Base-by-base conservation (phyloP, 768 basidiomycete genomes). In the Myochromella boudieri region DNA sequence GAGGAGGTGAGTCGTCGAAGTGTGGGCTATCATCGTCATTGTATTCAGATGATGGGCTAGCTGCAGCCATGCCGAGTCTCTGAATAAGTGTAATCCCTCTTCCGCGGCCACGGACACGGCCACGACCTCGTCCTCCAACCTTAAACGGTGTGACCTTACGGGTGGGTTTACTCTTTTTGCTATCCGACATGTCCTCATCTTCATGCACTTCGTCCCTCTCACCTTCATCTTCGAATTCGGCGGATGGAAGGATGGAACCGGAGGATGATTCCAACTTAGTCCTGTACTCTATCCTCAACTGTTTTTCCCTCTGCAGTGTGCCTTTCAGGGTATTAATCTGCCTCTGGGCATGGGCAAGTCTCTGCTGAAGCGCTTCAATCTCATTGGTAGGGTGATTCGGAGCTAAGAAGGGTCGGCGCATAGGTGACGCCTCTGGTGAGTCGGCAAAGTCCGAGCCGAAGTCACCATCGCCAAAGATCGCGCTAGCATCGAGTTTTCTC, bases 311-410 rank as follows among this genome's bases (percentile, higher is more conserved):
- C 58, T 82, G 81, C 42, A 94, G 63, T 1, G 84, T 83, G 38
- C 85, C 80, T 59, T 90, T 88, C 50, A 94, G 78, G 12, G 91
- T 91, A 51, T 74, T 78, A 58, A 94, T 85, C 59, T 91, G 91
- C 49, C 91, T 74, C 63, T 94, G 90, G 3, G 92, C 88, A 63
- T 93, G 91, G 9, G 89, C 86, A 27, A 94, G 74, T 21, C 85
- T 76, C 59, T 91, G 85, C 49, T 91, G 85, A 11, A 93, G 68
- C 0, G 83, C 80, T 57, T 93, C 91, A 31, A 91, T 81, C 64
- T 92, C 91, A 60, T 85, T 87, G 61, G 70, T 82, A 7, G 86
- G 87, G 56, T 86, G 87, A 58, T 82, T 88, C 7, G 84, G 75
- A 12, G 85, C 77, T 40, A 87, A 70, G 74, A 87, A 85, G 2